A percentile compares a stretch with the other conserved stretches of the same genome.
These are phyloP conservation scores for Rutidosis leptorrhynchoides DNA, from an alignment of 129 eudicot species.

Conservation along the genomic window DNA sequence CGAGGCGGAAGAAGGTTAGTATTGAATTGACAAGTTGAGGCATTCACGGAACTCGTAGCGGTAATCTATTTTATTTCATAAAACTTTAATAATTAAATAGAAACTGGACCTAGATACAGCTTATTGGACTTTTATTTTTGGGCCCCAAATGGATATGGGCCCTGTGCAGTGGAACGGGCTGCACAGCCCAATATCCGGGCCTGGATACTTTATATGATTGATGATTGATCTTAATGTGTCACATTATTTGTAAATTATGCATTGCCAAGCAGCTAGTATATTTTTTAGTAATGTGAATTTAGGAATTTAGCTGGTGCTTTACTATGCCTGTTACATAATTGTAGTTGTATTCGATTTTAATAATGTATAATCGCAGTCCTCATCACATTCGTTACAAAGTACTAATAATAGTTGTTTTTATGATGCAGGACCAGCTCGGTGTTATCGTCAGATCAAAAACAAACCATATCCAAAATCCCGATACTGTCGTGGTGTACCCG, in stretches of 20 bases:
- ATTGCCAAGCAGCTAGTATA: background rate
- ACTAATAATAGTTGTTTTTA: background rate
- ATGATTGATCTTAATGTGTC: too few relatives aligned
- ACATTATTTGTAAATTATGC: background rate
- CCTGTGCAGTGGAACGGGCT: too few relatives aligned
- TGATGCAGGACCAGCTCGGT: slow-evolving; percentile 73
- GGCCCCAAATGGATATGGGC: too few relatives aligned
- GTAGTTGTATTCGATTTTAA: background rate
- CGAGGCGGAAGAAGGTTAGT: too few relatives aligned
- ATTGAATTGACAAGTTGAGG: too few relatives aligned
- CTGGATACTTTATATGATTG: too few relatives aligned
- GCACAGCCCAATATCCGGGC: too few relatives aligned
- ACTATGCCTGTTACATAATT: background rate
- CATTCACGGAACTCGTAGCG: too few relatives aligned
- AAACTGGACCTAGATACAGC: too few relatives aligned
- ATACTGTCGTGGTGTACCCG: slow-evolving; percentile 88
- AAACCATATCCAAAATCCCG: slow-evolving; percentile 81
- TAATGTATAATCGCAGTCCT: background rate
- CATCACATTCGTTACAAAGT: background rate
- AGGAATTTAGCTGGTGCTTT: background rate
- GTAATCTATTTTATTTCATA: too few relatives aligned
- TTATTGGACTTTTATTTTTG: too few relatives aligned
- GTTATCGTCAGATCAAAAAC: slow-evolving; percentile 83
- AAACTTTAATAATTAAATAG: too few relatives aligned
- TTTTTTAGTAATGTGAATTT: background rate